phyloP scores from a whole-genome alignment of 78 protist genomes.

The Speleostelium caveatum region DNA sequence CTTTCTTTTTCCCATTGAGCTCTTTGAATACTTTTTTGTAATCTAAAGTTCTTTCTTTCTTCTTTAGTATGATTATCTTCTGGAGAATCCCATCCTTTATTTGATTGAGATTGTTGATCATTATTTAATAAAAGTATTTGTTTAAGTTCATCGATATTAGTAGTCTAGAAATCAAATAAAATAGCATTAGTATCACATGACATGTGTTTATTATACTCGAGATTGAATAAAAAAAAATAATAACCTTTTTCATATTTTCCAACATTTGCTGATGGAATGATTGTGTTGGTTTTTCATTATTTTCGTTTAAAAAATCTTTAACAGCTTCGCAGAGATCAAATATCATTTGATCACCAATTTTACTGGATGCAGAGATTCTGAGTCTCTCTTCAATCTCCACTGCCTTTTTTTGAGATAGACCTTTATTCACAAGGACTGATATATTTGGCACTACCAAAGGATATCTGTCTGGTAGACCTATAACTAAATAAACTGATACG shows the following conservation, averaged over 20 bases:
- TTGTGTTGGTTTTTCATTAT: conserved; percentile 48
- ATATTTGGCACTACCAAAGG: conserved; percentile 33
- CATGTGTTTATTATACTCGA: too few species aligned
- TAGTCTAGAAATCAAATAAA: too few species aligned
- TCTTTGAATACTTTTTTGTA: conserved; percentile 49
- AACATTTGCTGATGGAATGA: conserved; percentile 52
- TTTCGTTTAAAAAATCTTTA: conserved; percentile 16
- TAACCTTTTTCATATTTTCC: not conserved
- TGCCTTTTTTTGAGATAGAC: conserved; percentile 40
- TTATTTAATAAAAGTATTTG: too few species aligned
- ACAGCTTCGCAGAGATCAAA: conserved; percentile 54
- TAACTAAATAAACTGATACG: not conserved
- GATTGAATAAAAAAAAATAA: too few species aligned
- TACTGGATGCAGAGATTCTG: not conserved
- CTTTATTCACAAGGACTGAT: conserved; percentile 20
- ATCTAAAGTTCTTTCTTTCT: conserved; percentile 55
- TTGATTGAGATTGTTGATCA: too few species aligned
- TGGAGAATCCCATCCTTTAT: conserved; percentile 46
- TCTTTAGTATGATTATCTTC: conserved; percentile 31
- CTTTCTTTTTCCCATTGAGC: conserved; percentile 69
- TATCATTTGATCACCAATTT: conserved; percentile 43
- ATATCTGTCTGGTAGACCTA: conserved; percentile 23
- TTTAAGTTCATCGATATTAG: too few species aligned
- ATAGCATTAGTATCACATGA: not conserved
- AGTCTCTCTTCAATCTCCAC: conserved; percentile 6